A percentile compares a stretch with the other conserved stretches of the same genome.
Conservation (phyloP, 2,329 filamentous ascomycete genomes). For the Trichoderma polysporum region DNA sequence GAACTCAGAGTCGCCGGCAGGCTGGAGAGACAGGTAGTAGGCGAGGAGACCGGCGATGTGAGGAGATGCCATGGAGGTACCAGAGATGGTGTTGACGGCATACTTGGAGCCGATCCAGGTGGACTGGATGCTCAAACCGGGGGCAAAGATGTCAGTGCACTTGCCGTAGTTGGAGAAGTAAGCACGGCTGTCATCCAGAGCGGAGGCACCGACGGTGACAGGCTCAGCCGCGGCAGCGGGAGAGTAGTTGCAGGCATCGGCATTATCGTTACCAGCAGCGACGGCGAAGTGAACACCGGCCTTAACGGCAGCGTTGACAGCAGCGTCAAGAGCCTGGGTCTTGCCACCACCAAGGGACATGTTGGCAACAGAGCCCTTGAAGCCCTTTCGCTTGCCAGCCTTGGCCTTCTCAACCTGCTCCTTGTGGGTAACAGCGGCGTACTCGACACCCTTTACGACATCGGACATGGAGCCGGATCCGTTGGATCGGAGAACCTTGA, state of each 20-base stretch:
- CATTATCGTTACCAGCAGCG: conserved; percentile 97
- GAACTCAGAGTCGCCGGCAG: conserved; percentile 84
- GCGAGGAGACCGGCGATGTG: conserved; percentile 95
- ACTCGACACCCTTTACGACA: conserved; percentile 97
- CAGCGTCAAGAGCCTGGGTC: conserved; percentile 84
- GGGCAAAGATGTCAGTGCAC: conserved; percentile 99
- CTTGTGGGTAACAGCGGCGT: conserved; percentile 76
- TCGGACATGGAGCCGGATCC: conserved; percentile 98
- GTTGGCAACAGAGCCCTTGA: conserved; percentile 99
- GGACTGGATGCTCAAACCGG: conserved; percentile 93
- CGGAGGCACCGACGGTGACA: conserved; percentile 93
- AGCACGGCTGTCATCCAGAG: conserved; percentile 89
- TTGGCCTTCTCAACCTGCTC: conserved; percentile 76
- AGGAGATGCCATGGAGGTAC: conserved; percentile 98
- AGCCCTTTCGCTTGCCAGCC: conserved; percentile 87
- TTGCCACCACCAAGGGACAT: conserved; percentile 99
- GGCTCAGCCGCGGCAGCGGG: conserved; percentile 89
- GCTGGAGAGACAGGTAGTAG: conserved; percentile 97
- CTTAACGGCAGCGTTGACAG: conserved; percentile 89
- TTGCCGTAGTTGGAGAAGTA: conserved; percentile 99
- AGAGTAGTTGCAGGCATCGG: conserved; percentile 98
- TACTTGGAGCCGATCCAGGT: conserved; percentile 98
- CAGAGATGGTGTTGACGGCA: conserved; percentile 97
- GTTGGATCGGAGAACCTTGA: conserved; percentile 98
- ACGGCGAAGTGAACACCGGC: conserved; percentile 97